A percentile compares a stretch with the other conserved stretches of the same genome.
These are phyloP conservation scores for Coemansia sp. DNA, from an alignment of 192 early-diverging fungal species.

Conservation along the genomic window DNA sequence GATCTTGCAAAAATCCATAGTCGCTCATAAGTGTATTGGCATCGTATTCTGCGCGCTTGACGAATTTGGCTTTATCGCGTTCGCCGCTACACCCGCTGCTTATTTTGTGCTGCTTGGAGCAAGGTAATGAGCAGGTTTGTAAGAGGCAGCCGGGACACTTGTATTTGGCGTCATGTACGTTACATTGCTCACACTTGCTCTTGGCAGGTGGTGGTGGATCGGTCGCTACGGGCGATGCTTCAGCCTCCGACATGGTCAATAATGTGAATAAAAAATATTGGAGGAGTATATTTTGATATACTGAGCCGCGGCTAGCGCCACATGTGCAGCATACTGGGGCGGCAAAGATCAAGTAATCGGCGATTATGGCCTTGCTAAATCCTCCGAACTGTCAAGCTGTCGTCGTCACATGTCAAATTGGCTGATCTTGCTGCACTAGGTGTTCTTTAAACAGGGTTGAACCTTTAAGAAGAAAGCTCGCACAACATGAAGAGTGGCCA, in stretches of 20 bases:
- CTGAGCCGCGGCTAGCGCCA: background rate
- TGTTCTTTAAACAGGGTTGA: background rate
- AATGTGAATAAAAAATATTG: background rate
- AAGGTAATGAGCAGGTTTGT: conserved; percentile 66
- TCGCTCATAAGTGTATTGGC: conserved; percentile 73
- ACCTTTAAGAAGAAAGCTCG: background rate
- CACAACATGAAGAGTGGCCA: background rate
- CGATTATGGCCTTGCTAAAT: background rate
- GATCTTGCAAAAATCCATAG: conserved; percentile 70
- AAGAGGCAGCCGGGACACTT: conserved; percentile 69
- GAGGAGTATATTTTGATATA: background rate
- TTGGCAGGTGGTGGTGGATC: background rate
- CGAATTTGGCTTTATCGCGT: conserved; percentile 64
- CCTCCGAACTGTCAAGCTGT: background rate
- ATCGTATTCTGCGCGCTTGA: conserved; percentile 62
- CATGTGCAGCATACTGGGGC: background rate
- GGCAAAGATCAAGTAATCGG: background rate
- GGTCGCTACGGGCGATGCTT: background rate
- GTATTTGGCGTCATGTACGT: conserved; percentile 57
- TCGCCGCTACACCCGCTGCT: conserved; percentile 63
- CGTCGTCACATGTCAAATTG: conserved; percentile 5
- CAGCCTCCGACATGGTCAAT: background rate
- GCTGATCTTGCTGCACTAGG: background rate
- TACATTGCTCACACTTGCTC: conserved; percentile 55
- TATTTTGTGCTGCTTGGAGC: conserved; percentile 68